Percentiles rank a stretch among this genome's conserved stretches.
Evolutionary conservation across 106 monocot species (phyloP).

Genomic region (Platanthera guangdongensis): DNA sequence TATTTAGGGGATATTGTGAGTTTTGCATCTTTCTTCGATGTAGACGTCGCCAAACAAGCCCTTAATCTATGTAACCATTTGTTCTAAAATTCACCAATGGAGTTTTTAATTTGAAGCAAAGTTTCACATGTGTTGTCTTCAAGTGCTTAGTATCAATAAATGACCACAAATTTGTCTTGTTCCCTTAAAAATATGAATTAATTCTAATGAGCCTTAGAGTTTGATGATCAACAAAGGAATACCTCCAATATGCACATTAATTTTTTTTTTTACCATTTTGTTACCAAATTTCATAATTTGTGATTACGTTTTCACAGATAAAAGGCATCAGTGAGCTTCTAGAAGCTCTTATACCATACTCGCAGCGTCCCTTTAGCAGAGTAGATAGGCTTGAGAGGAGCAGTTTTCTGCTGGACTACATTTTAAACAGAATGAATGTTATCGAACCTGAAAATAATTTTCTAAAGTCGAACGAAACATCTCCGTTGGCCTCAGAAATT

Average conservation of each 20-base stretch:
- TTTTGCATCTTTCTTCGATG: neutral
- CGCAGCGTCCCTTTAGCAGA: slow-evolving; percentile 79
- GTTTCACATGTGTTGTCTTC: neutral
- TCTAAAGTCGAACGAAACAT: slow-evolving; percentile 10
- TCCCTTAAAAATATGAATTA: neutral
- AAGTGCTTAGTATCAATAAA: neutral
- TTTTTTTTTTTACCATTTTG: too few species aligned
- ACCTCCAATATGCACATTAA: neutral
- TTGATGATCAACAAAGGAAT: neutral
- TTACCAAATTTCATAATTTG: neutral
- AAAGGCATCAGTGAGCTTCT: slow-evolving; percentile 82
- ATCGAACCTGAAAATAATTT: slow-evolving; percentile 43
- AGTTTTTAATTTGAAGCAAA: neutral
- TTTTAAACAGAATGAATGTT: slow-evolving; percentile 59
- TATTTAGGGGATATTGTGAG: neutral
- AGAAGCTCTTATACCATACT: slow-evolving; percentile 83
- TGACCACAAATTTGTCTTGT: neutral
- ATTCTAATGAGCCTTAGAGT: neutral
- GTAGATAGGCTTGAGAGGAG: slow-evolving; percentile 70
- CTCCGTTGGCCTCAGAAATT: slow-evolving; percentile 1
- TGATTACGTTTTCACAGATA: slow-evolving; percentile 36
- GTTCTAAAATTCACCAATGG: neutral
- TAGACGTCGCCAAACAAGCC: neutral
- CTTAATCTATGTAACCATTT: too few species aligned
- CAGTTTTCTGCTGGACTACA: slow-evolving; percentile 71